A percentile compares a stretch with the other conserved stretches of the same genome.
phyloP scores from a whole-genome alignment of 768 basidiomycete species.

The Auricularia heimuer region DNA sequence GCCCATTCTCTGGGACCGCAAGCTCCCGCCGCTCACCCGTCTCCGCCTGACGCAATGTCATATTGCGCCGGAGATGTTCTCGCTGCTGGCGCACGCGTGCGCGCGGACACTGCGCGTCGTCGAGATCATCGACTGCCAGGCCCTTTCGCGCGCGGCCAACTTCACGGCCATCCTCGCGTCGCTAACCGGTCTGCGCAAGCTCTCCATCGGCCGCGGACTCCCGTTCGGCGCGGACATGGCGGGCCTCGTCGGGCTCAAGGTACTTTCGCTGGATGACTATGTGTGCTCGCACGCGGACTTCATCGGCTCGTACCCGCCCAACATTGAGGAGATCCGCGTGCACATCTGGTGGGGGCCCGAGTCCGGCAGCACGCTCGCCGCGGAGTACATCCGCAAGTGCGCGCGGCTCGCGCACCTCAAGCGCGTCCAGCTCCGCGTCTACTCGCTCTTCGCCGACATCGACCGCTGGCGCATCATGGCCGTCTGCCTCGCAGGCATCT shows the following conservation, averaged over 20 bases:
- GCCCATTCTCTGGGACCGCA: background rate
- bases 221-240: background rate
- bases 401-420: background rate
- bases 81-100: background rate
- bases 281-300: background rate
- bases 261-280: background rate
- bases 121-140: slow-evolving; percentile 3
- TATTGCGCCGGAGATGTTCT: background rate
- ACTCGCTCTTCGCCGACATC: background rate
- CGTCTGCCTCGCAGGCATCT: background rate
- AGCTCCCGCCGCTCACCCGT: background rate
- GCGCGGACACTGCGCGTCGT: background rate
- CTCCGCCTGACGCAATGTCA: background rate
- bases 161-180: background rate
- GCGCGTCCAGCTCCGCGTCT: background rate
- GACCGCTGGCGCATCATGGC: slow-evolving; percentile 1
- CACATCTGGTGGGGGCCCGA: slow-evolving; percentile 1
- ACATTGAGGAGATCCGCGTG: background rate
- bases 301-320: background rate
- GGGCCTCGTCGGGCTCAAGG: background rate
- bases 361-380: background rate
- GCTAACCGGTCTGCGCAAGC: background rate
- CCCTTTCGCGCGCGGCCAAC: background rate
- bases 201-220: slow-evolving; percentile 1
- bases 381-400: background rate